Base-by-base conservation (phyloP, 2,329 filamentous ascomycete genomes). In the Harringtonia aguacate region DNA sequence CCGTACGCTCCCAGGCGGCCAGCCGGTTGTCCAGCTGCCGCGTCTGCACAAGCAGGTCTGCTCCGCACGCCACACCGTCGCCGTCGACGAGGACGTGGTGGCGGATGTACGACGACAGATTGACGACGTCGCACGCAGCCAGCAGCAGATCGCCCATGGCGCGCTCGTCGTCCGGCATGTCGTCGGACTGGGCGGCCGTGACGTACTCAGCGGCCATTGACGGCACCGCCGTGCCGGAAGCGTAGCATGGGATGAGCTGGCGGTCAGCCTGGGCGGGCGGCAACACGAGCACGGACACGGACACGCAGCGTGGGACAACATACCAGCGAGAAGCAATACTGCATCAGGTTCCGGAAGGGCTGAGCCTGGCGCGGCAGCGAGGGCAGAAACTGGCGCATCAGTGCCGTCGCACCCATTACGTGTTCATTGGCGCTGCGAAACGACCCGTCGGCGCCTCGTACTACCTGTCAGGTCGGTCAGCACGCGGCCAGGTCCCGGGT, bases 281-380 rank as follows among this genome's bases (percentile, higher is more conserved):
- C 15, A 41, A 31, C 22, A 41, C 20, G 15, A 15, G 8, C n/a
- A n/a, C n/a, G 10, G 30, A 30, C 15, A 41, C 12, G 6, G 8
- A 31, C 35, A 17, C 12, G 28, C 40, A n/a, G 8, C 18, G 8
- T 21, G 38, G 17, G 10, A 39, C 39, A 39, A 55, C 33, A 48
- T 58, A 79, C 72, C 58, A 79, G 67, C 31, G 75, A 72, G 53
- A 70, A 77, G 46, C 73, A 68, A 30, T 79, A 58, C 48, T 78
- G 73, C 14, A 77, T 51, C 43, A 79, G 67, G 6, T 70, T 67
- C 29, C 69, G 64, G 48, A 75, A 64, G 5, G 72, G 70, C 39
- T 67, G 63, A 20, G 65, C 58, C 1, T 63, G 59, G 0, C 58
- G 53, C 9, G 60, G 50, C 3, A 59, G 56, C 30, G 64, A 54